These are phyloP conservation scores for Kickxella alabastrina DNA, from an alignment of 192 early-diverging fungal species.

Conservation along the genomic window DNA sequence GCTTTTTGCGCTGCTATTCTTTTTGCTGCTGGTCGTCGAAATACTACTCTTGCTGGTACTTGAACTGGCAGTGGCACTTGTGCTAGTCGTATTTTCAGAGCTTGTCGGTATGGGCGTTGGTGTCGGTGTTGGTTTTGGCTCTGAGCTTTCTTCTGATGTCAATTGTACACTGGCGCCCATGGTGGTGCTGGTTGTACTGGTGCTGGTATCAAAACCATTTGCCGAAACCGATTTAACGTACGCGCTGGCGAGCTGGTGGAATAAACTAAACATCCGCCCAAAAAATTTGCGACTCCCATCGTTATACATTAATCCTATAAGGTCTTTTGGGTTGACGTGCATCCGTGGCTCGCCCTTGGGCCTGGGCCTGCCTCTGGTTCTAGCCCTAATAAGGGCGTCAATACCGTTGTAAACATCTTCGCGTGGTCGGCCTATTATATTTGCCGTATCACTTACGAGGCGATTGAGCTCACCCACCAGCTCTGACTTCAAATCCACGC, in stretches of 20 bases:
- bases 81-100: background rate
- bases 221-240: slow-evolving; percentile 25
- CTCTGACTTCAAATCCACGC: no score
- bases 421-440: slow-evolving; percentile 7
- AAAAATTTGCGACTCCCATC: slow-evolving; percentile 24
- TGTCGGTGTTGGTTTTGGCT: background rate
- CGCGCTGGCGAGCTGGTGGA: slow-evolving; percentile 19
- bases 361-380: background rate
- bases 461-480: slow-evolving; percentile 20
- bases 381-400: background rate
- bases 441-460: slow-evolving; percentile 17
- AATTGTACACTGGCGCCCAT: background rate
- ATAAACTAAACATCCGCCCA: slow-evolving; percentile 26
- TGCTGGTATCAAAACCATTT: background rate
- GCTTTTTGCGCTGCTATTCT: background rate
- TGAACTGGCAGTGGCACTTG: no score
- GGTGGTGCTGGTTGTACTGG: slow-evolving; percentile 2
- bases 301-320: slow-evolving; percentile 10
- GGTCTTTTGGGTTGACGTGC: slow-evolving; percentile 7
- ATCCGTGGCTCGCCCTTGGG: slow-evolving; percentile 1
- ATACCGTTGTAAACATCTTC: slow-evolving; percentile 4
- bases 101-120: background rate
- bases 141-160: background rate
- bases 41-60: no score
- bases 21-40: no score